These are phyloP conservation scores for Apium graveolens DNA, from an alignment of 129 eudicot genomes.

Conservation along the genomic window DNA sequence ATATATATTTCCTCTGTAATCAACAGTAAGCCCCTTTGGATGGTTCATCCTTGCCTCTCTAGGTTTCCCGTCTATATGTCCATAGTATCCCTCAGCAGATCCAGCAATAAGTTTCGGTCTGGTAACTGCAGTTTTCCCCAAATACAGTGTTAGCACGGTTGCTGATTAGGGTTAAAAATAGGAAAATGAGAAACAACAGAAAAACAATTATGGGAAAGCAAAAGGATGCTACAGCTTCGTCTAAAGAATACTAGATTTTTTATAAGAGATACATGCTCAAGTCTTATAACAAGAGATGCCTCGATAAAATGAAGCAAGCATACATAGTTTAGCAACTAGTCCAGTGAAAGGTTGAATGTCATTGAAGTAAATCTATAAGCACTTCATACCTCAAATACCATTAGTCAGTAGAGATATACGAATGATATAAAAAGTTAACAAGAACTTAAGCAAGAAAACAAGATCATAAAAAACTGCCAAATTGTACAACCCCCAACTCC, in stretches of 20 bases:
- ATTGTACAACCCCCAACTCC: neutral
- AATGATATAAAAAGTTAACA: neutral
- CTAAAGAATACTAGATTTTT: neutral
- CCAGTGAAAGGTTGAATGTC: neutral
- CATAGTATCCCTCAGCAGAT: slow-evolving; percentile 84
- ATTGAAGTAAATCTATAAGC: neutral
- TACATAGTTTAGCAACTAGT: neutral
- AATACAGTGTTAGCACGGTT: neutral
- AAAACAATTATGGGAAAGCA: neutral
- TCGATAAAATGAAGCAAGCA: neutral
- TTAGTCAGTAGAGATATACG: neutral
- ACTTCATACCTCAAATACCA: slow-evolving; percentile 8
- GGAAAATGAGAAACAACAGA: no score
- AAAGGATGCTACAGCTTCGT: neutral
- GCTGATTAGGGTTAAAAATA: neutral
- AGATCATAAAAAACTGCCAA: neutral
- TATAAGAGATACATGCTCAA: neutral
- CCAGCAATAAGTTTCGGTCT: slow-evolving; percentile 86
- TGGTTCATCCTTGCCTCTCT: slow-evolving; percentile 90
- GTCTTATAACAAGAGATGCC: neutral
- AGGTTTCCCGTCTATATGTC: slow-evolving; percentile 79
- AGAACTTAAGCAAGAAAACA: slow-evolving; percentile 1
- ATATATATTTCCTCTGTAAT: slow-evolving; percentile 86
- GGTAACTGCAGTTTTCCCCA: slow-evolving; percentile 48
- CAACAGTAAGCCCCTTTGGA: slow-evolving; percentile 91